Evolutionary conservation across 108 stramenopile genomes (phyloP).

Genomic region (Nannochloropsis salina): DNA sequence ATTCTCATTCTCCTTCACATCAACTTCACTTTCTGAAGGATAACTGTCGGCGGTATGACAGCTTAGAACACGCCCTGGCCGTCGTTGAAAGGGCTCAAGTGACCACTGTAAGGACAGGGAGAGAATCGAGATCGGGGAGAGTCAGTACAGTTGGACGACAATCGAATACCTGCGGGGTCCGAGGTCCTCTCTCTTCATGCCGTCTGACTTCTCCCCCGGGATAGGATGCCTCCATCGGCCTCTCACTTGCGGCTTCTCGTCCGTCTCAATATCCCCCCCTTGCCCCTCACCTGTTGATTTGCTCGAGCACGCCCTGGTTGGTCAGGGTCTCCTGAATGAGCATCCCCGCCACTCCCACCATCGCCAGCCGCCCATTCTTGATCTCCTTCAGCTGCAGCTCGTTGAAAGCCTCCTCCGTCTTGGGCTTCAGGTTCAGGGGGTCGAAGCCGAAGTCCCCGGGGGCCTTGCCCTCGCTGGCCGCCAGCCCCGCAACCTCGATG

Average conservation of each 20-base stretch:
- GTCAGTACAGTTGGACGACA: background rate
- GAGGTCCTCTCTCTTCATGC: too few relatives aligned
- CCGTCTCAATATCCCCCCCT: background rate
- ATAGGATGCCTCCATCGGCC: too few relatives aligned
- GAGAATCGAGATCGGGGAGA: background rate
- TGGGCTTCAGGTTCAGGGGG: conserved; percentile 63
- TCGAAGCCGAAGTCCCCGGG: conserved; percentile 77
- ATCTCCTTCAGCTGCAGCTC: conserved; percentile 67
- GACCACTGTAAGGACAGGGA: conserved; percentile 12
- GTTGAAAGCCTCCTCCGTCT: conserved; percentile 24
- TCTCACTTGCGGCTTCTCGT: background rate
- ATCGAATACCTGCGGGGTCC: too few relatives aligned
- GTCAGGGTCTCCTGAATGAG: conserved; percentile 64
- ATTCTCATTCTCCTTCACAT: too few relatives aligned
- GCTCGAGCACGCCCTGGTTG: conserved; percentile 65
- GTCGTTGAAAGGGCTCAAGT: conserved; percentile 41
- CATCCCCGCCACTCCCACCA: conserved; percentile 76
- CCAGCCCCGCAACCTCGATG: conserved; percentile 64
- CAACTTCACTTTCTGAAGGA: too few relatives aligned
- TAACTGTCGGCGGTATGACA: background rate
- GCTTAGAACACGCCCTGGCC: conserved; percentile 21
- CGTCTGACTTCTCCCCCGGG: too few relatives aligned
- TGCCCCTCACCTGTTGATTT: conserved; percentile 57
- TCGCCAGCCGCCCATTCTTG: conserved; percentile 90
- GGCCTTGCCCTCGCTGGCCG: background rate